A percentile compares a stretch with the other conserved stretches of the same genome.
Conservation (phyloP, 179 eudicot species). For the Spinacia oleracea region DNA sequence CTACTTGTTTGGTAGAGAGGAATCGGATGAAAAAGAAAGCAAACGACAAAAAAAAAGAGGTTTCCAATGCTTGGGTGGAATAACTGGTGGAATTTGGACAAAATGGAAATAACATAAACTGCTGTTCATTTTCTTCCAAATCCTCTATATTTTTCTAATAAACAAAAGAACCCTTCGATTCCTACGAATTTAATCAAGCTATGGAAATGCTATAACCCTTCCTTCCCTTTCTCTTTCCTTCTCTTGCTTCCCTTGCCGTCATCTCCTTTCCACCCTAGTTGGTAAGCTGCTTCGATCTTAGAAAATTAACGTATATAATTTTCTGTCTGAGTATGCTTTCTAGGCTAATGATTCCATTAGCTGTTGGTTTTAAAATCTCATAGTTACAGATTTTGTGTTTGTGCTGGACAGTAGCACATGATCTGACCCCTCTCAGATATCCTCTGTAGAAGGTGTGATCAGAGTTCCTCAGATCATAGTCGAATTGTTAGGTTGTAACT, state of each 20-base stretch:
- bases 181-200: background rate
- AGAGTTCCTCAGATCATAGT: background rate
- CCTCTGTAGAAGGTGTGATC: background rate
- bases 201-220: background rate
- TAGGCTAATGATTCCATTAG: background rate
- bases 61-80: background rate
- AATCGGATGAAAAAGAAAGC: background rate
- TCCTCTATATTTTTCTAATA: background rate
- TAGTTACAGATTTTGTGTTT: background rate
- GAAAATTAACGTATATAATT: background rate
- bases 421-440: background rate
- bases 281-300: background rate
- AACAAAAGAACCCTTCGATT: background rate
- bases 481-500: background rate
- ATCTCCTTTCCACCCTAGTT: background rate
- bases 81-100: background rate
- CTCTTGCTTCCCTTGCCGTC: background rate
- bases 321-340: background rate
- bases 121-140: background rate
- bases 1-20: background rate
- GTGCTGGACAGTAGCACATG: background rate
- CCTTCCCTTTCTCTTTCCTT: background rate
- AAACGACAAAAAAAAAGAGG: background rate
- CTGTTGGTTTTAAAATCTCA: background rate
- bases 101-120: background rate